Conservation (phyloP, 139 green algal genomes). For the Yamagishiella unicocca region DNA sequence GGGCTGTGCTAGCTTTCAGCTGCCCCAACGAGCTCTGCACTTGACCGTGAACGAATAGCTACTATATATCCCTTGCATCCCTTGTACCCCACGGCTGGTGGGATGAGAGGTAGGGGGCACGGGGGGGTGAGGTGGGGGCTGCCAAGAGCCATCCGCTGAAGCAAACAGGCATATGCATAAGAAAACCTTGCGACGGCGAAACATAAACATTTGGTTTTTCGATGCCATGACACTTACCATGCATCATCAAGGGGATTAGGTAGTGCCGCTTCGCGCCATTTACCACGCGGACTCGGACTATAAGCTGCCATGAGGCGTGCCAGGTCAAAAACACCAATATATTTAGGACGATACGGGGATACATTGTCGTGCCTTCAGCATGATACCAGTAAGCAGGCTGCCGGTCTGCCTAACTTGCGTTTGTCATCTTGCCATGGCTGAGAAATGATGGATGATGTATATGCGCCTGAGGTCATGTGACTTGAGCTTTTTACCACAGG, state of each 20-base stretch:
- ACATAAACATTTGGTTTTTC: background rate
- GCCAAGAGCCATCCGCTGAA: background rate
- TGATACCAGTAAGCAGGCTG: background rate
- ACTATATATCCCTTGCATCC: background rate
- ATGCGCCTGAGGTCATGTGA: no score
- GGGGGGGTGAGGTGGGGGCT: background rate
- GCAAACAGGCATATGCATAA: background rate
- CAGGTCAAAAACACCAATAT: no score
- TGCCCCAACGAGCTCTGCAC: background rate
- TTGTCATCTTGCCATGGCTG: background rate
- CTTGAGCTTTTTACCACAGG: no score
- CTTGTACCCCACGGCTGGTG: background rate
- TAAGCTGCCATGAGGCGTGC: no score
- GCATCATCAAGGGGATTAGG: background rate
- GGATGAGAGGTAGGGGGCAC: background rate
- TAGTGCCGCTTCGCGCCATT: background rate
- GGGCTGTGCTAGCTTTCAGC: no score
- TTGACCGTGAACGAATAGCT: background rate
- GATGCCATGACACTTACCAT: background rate
- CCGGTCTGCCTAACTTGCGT: background rate
- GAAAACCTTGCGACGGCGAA: background rate
- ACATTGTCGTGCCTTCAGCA: no score
- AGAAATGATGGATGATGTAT: background rate
- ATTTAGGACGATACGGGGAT: no score
- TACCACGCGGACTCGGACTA: background rate